A percentile compares a stretch with the other conserved stretches of the same genome.
Conservation (phyloP, 2,329 filamentous ascomycete genomes). For the Curvularia lunata region DNA sequence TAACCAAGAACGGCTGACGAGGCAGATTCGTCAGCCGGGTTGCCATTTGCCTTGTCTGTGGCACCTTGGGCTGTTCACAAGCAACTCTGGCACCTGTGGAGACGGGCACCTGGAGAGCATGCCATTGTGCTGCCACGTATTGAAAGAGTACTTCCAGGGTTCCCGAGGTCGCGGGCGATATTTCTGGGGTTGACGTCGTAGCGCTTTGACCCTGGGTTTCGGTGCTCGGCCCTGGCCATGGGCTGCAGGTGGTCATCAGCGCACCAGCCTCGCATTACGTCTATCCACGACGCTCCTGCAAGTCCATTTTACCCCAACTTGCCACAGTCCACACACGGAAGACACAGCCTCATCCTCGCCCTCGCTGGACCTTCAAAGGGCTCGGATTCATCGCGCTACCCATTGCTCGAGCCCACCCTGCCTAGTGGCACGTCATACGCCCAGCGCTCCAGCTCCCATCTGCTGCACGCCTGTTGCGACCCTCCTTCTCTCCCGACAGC, state of each 20-base stretch:
- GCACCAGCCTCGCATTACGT: constrained; percentile 20
- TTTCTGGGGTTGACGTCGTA: constrained; percentile 16
- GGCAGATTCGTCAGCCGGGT: constrained; percentile 12
- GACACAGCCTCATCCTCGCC: constrained; percentile 8
- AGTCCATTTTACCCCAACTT: constrained; percentile 16
- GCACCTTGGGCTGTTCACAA: neutral
- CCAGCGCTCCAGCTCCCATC: constrained; percentile 15
- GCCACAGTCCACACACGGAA: constrained; percentile 12
- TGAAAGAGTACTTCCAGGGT: neutral
- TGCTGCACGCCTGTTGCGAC: constrained; percentile 16
- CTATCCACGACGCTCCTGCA: constrained; percentile 17
- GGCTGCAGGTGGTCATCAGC: constrained; percentile 16
- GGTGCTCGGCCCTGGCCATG: constrained; percentile 16
- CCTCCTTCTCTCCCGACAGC: constrained; percentile 12
- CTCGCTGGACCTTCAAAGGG: constrained; percentile 6
- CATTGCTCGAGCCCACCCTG: constrained; percentile 14
- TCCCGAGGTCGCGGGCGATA: neutral
- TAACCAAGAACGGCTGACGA: constrained; percentile 14
- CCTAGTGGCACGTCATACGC: constrained; percentile 18
- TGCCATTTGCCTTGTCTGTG: neutral
- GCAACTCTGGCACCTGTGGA: neutral
- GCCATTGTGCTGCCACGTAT: neutral
- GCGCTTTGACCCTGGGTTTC: constrained; percentile 18
- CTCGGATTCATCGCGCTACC: constrained; percentile 2
- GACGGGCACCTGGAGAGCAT: neutral